Percentiles rank a stretch among this genome's conserved stretches.
These are phyloP conservation scores for Magnolia sinica DNA, from an alignment of 164 flowering plant genomes.

Conservation along the genomic window DNA sequence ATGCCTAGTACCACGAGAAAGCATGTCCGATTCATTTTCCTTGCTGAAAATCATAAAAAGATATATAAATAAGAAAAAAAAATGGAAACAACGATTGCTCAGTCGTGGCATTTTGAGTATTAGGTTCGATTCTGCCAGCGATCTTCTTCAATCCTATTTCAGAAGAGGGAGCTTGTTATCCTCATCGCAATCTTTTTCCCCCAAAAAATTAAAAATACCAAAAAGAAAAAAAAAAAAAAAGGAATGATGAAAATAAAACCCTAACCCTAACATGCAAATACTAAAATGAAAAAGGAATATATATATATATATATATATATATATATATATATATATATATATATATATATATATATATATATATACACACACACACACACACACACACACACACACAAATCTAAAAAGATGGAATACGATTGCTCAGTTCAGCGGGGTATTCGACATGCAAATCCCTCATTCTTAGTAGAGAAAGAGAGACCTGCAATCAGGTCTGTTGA, in stretches of 20 bases:
- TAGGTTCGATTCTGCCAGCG: constrained; percentile 35
- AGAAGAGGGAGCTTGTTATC: constrained; percentile 34
- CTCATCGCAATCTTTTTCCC: constrained; percentile 21
- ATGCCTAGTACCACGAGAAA: too few relatives aligned
- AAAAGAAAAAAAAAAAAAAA: too few relatives aligned
- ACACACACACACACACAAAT: not conserved
- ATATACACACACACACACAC: too few relatives aligned
- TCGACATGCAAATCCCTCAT: constrained; percentile 25
- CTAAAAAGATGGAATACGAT: not conserved
- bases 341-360: too few relatives aligned
- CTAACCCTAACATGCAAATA: not conserved
- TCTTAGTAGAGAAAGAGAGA: constrained; percentile 9
- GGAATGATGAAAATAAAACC: not conserved
- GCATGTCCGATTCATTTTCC: not conserved
- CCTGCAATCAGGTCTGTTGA: constrained; percentile 47
- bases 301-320: too few relatives aligned
- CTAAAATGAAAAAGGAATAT: not conserved
- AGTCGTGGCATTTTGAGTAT: constrained; percentile 21
- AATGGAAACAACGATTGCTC: constrained; percentile 14
- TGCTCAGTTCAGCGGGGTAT: constrained; percentile 27
- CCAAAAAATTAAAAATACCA: not conserved
- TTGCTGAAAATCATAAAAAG: not conserved
- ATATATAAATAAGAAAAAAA: not conserved
- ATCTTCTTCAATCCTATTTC: constrained; percentile 20
- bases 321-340: too few relatives aligned